phyloP scores from a whole-genome alignment of 768 basidiomycete species.

The Suillus variegatus region DNA sequence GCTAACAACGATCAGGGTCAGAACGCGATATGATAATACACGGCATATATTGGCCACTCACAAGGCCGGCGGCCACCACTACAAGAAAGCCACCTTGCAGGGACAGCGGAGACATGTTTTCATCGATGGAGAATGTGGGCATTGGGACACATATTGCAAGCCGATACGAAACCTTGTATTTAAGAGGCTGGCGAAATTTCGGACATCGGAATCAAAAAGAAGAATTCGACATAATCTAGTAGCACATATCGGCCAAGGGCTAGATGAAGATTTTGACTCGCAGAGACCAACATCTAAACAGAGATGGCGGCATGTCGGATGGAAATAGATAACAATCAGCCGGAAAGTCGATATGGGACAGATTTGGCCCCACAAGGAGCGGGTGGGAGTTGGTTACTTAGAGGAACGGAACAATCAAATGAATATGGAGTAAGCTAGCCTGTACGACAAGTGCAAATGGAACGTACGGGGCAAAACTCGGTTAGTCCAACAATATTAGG shows the following conservation, averaged over 20 bases:
- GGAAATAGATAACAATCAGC: conserved; percentile 19
- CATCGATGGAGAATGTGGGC: conserved; percentile 18
- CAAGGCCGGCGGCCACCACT: conserved; percentile 24
- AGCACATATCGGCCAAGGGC: conserved; percentile 24
- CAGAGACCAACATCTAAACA: conserved; percentile 9
- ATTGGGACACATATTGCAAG: conserved; percentile 15
- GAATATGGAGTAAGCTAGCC: conserved; percentile 24
- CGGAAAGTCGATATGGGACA: conserved; percentile 17
- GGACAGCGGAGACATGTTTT: conserved; percentile 21
- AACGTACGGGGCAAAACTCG: conserved; percentile 31
- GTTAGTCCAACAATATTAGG: conserved; percentile 29
- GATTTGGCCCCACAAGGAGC: conserved; percentile 12
- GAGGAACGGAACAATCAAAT: conserved; percentile 24
- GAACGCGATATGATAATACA: neutral
- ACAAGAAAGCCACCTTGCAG: conserved; percentile 23
- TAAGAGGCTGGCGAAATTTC: conserved; percentile 31
- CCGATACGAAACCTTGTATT: conserved; percentile 23
- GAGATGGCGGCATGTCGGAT: conserved; percentile 12
- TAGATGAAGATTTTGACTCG: conserved; percentile 24
- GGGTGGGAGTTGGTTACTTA: conserved; percentile 14
- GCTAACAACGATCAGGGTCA: conserved; percentile 20
- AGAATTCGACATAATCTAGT: conserved; percentile 39
- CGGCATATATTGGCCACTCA: conserved; percentile 11
- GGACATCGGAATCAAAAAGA: conserved; percentile 28
- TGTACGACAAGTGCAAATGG: conserved; percentile 27